Evolutionary conservation across 106 monocot species (phyloP), one percentile per base, ranked within the genome.

Genomic region (Iris macrosiphon): DNA sequence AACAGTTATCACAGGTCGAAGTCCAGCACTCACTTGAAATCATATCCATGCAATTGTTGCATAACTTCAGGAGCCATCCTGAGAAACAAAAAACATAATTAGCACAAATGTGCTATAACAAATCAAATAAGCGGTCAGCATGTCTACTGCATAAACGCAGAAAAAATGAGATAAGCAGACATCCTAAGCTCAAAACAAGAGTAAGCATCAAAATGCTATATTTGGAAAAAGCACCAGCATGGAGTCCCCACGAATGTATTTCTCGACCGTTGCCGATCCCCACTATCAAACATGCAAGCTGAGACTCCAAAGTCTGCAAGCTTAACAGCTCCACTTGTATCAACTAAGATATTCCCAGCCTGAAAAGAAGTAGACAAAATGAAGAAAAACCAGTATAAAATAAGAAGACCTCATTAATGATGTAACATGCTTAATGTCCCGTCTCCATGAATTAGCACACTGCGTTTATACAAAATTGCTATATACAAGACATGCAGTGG

Each of bases 31-130:
- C 30, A 92, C 95, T 96, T 96, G 31, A 86, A 96, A 75, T 96
- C 95, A 67, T 96, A 96, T 57, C 89, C 89, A 72, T 89, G 85
- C 49, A 86, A 63, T 56, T 96, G 89, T 50, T 89, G 89, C 95
- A 96, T 96, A 41, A 96, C 95, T 82, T 96, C 95, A 34, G 95
- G 95, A 77, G 89, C 95, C 95, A 89, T 96, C 95, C 93, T 93
- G 70, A 43, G 67, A 68, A 62, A 50, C 21, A 26, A 38, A 55
- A 28, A 41, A 18, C 7, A 49, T 7, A 42, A 55, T 43, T 39
- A 55, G 38, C 20, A 3, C 26, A 53, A n/a, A n/a, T n/a, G n/a
- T n/a, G n/a, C n/a, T n/a, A n/a, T n/a, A n/a, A n/a, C n/a, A n/a
- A n/a, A n/a, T n/a, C n/a, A n/a, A n/a, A n/a, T n/a, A n/a, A n/a